Evolutionary conservation across 1,284 basidiomycete species (phyloP), one percentile per base, ranked within the genome.

Genomic region (Sutorius eximius): DNA sequence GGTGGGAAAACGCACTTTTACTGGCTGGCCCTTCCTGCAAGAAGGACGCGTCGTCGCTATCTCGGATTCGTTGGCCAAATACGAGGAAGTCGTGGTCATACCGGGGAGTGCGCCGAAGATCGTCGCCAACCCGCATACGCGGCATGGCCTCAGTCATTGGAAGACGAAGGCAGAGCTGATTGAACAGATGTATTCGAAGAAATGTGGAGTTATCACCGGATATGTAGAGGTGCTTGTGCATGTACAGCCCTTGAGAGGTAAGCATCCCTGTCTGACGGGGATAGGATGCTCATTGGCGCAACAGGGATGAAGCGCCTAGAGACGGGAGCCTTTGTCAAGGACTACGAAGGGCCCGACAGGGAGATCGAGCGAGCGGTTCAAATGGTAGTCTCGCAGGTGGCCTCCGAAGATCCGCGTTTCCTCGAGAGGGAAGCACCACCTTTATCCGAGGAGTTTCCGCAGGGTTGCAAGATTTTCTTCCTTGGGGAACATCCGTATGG

Each of bases 21-120:
- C 90, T 57, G 85, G 86, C 33, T 99, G 96, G 95, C 97, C 97
- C 0, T 99, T 95, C 79, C 76, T 99, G 45, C 87, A 90, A 63
- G 97, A 99, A 72, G 96, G 92, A 3, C 77, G 87, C 61, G 93
- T 98, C 2, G 85, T 87, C 1, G 91, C 86, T 20, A 80, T 99
- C 13, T 95, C 93, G 6, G 95, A 99, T 71, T 82, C 86, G 46
- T 71, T 91, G 60, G 94, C 95, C 83, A 89, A 84, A 69, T 96
- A 95, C 69, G 91, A 94, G 73, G 86, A 87, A 71, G 69, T 85
- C 57, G 70, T 74, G 13, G 69, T 86, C 41, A 77, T 83, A 45
- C 82, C 81, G 24, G 80, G 78, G n/a, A 71, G 63, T 33, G 75
- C 80, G 48, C 73, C 77, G 44, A 85, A 78, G 70, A 81, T 93